A percentile compares a stretch with the other conserved stretches of the same genome.
Evolutionary conservation across 225 moss, liverwort and hornwort genomes (phyloP).

Genomic region (Rhytidiadelphus loreus): DNA sequence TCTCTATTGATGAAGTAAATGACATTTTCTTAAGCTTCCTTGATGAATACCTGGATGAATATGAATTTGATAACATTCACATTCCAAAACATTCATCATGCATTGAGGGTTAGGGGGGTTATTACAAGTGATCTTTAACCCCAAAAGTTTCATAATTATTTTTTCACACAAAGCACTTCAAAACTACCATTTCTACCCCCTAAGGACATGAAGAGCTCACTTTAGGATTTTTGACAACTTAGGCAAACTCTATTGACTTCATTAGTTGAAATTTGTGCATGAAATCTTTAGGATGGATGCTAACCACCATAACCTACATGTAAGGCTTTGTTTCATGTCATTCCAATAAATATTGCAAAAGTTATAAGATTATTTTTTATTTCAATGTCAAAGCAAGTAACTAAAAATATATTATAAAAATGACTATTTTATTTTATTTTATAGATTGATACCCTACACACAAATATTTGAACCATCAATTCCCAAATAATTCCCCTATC

Average conservation of each 20-base stretch:
- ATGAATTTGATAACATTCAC: background rate
- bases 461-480: background rate
- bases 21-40: background rate
- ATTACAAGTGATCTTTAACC: background rate
- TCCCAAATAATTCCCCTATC: background rate
- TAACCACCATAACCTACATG: background rate
- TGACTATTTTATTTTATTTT: background rate
- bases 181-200: background rate
- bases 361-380: background rate
- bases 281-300: background rate
- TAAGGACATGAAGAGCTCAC: accelerated
- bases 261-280: background rate
- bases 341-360: background rate
- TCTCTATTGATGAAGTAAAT: background rate
- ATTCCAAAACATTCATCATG: background rate
- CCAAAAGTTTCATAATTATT: accelerated
- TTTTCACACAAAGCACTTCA: background rate
- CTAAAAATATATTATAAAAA: no score
- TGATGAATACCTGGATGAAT: background rate
- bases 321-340: background rate
- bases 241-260: background rate
- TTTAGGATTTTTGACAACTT: background rate
- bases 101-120: background rate
- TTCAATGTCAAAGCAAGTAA: background rate
- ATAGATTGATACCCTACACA: background rate